These are phyloP conservation scores for Pholiota molesta DNA, from an alignment of 768 basidiomycete genomes.

Conservation along the genomic window DNA sequence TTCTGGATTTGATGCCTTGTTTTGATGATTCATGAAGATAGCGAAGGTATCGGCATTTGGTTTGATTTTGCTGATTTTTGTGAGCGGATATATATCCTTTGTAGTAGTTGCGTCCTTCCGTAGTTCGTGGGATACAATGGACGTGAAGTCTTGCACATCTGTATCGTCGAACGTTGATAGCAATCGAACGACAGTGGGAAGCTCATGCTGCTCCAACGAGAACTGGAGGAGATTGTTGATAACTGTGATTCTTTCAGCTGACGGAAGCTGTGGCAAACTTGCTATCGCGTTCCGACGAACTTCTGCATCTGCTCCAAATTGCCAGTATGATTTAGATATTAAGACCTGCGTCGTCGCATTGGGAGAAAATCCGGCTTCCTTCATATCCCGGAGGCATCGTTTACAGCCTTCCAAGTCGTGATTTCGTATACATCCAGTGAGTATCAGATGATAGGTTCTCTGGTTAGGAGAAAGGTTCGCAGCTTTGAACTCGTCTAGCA, in stretches of 20 bases:
- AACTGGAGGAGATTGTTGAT: conserved; percentile 73
- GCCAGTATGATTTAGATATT: conserved; percentile 59
- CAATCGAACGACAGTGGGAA: conserved; percentile 46
- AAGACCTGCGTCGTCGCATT: conserved; percentile 62
- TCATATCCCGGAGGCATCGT: conserved; percentile 58
- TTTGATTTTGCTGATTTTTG: conserved; percentile 17
- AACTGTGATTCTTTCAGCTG: conserved; percentile 47
- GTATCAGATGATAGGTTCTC: conserved; percentile 69
- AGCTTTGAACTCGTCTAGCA: conserved; percentile 53
- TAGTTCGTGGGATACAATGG: conserved; percentile 19
- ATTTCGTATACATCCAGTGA: conserved; percentile 72
- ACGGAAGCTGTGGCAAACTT: conserved; percentile 44
- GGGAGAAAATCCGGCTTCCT: conserved; percentile 51
- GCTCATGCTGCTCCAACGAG: conserved; percentile 57
- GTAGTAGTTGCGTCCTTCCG: background rate
- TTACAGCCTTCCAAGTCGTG: conserved; percentile 61
- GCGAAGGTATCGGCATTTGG: conserved; percentile 67
- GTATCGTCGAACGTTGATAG: conserved; percentile 49
- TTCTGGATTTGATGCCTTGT: conserved; percentile 43
- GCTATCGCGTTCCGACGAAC: conserved; percentile 57
- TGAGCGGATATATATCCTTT: too few relatives aligned
- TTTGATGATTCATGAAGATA: conserved; percentile 61
- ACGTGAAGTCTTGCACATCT: conserved; percentile 26
- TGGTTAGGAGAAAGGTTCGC: conserved; percentile 51
- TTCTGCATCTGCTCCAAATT: conserved; percentile 57